phyloP scores from a whole-genome alignment of 805 yeast species.

The Candida sithepensis region DNA sequence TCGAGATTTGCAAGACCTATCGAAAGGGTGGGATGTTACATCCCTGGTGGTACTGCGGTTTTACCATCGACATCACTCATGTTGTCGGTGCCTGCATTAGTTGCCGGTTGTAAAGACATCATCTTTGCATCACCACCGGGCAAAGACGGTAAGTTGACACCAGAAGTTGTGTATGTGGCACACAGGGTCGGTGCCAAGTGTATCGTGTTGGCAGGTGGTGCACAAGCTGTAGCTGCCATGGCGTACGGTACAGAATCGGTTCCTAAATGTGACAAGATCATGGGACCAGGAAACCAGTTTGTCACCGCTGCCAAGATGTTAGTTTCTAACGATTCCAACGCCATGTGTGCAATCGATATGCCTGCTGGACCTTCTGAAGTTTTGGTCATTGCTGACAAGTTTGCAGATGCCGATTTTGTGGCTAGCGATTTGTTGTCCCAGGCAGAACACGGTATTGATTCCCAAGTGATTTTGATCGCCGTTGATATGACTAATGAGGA shows the following conservation, averaged over 20 bases:
- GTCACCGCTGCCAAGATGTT: constrained; percentile 99
- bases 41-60: constrained; percentile 99
- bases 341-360: constrained; percentile 96
- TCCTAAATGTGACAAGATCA: constrained; percentile 91
- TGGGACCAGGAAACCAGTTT: constrained; percentile 99
- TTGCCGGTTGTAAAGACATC: constrained; percentile 93
- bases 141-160: constrained; percentile 86
- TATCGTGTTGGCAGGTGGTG: constrained; percentile 97
- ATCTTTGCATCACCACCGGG: constrained; percentile 95
- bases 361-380: constrained; percentile 99
- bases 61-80: constrained; percentile 96
- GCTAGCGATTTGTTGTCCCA: constrained; percentile 96
- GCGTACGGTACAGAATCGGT: constrained; percentile 95
- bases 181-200: constrained; percentile 89
- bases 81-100: constrained; percentile 98
- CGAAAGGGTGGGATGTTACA: constrained; percentile 90
- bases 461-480: constrained; percentile 91
- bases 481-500: constrained; percentile 62
- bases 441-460: constrained; percentile 98
- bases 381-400: constrained; percentile 84
- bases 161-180: constrained; percentile 97
- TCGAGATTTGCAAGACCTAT: constrained; percentile 94
- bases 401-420: constrained; percentile 91
- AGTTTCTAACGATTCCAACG: constrained; percentile 92
- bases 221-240: constrained; percentile 98